Evolutionary conservation across 441 rosid species (phyloP).

Genomic region (Manihot esculenta): DNA sequence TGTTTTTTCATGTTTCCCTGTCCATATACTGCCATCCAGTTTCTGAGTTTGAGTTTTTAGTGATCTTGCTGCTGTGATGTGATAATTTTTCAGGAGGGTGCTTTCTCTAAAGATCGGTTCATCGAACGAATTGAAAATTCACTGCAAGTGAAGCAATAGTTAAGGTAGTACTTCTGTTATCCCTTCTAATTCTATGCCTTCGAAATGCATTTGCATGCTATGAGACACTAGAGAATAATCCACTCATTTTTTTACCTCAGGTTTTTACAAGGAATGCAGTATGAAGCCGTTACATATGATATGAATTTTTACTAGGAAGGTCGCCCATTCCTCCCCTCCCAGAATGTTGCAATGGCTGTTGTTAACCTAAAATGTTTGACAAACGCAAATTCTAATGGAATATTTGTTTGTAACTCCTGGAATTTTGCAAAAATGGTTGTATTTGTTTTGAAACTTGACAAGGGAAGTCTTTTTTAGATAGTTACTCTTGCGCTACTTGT

Average conservation of each 20-base stretch:
- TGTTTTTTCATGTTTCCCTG: neutral
- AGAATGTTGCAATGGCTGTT: neutral
- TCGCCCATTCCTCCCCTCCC: neutral
- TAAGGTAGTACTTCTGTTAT: slow-evolving; percentile 19
- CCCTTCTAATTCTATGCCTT: neutral
- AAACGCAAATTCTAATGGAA: slow-evolving; percentile 2
- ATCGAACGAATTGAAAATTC: slow-evolving; percentile 62
- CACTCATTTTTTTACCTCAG: neutral
- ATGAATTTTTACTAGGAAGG: neutral
- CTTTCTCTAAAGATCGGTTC: slow-evolving; percentile 62
- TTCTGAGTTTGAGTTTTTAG: neutral
- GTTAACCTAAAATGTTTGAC: neutral
- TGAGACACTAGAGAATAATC: neutral
- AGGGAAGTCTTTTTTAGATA: neutral
- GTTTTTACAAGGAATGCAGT: neutral
- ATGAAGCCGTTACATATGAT: neutral
- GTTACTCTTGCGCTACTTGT: neutral
- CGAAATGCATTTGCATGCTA: neutral
- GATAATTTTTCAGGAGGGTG: slow-evolving; percentile 62
- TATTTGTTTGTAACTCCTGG: neutral
- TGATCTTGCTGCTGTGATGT: neutral
- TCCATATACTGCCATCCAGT: neutral
- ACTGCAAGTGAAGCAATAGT: slow-evolving; percentile 60
- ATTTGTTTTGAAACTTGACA: slow-evolving; percentile 10
- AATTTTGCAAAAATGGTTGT: slow-evolving; percentile 7